These are phyloP conservation scores for Quambalaria eucalypti DNA, from an alignment of 1,284 basidiomycete genomes.

Conservation along the genomic window DNA sequence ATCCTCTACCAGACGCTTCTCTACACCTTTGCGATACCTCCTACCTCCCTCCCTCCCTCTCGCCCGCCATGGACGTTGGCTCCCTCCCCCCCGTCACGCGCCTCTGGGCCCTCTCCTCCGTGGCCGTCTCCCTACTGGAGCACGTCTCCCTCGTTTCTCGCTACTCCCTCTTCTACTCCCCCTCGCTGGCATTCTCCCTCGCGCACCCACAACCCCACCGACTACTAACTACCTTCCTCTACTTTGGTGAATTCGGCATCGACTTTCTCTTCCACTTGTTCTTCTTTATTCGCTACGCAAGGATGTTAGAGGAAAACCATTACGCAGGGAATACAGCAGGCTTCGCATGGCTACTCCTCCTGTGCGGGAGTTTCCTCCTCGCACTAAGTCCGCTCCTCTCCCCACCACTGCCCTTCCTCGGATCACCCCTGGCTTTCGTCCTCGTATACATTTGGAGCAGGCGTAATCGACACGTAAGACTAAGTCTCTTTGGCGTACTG, in stretches of 20 bases:
- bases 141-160: constrained; percentile 29
- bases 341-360: constrained; percentile 77
- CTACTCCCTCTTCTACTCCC: constrained; percentile 39
- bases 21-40: no score
- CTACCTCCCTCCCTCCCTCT: no score
- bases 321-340: constrained; percentile 77
- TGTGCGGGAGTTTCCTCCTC: constrained; percentile 64
- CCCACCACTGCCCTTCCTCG: constrained; percentile 19
- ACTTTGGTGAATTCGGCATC: constrained; percentile 85
- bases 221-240: constrained; percentile 80
- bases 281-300: constrained; percentile 95
- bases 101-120: constrained; percentile 24
- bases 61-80: constrained; percentile 34
- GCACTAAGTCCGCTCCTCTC: constrained; percentile 46
- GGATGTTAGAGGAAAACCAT: constrained; percentile 89
- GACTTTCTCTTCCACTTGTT: constrained; percentile 95
- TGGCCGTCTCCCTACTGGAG: constrained; percentile 27
- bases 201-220: constrained; percentile 65
- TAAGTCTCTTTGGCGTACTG: constrained; percentile 85
- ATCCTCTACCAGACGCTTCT: no score
- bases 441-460: constrained; percentile 95
- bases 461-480: constrained; percentile 82
- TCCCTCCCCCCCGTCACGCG: constrained; percentile 37
- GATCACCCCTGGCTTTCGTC: constrained; percentile 49
- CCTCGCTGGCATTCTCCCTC: constrained; percentile 24